Evolutionary conservation across 1,284 basidiomycete species (phyloP).

Genomic region (Tylopilus sp.): DNA sequence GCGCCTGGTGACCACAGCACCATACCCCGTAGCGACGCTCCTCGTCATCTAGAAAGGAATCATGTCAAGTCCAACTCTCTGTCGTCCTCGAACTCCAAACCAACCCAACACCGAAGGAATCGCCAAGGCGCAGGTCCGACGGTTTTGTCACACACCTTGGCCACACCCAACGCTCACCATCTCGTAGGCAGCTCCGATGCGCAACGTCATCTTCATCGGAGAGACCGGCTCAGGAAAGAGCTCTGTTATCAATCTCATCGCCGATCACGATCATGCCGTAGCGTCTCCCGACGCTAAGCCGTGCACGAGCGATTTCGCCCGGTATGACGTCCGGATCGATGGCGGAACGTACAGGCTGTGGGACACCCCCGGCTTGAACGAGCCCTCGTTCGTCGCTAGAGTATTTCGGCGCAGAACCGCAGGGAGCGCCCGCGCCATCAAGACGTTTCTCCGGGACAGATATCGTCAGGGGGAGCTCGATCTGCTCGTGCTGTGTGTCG

Average conservation of each 20-base stretch:
- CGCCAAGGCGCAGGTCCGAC: slow-evolving; percentile 11
- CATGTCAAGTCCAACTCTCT: not conserved
- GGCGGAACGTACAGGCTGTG: slow-evolving; percentile 17
- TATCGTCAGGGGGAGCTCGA: not conserved
- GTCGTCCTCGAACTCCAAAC: not conserved
- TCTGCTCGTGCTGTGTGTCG: slow-evolving; percentile 11
- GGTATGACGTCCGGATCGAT: slow-evolving; percentile 16
- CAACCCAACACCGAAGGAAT: not conserved
- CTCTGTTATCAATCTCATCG: slow-evolving; percentile 30
- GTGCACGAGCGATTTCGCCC: slow-evolving; percentile 18
- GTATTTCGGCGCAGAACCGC: not conserved
- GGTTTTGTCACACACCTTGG: not conserved
- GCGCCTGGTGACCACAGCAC: not conserved
- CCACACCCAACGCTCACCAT: slow-evolving; percentile 2
- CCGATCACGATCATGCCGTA: not conserved
- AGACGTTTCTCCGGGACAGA: slow-evolving; percentile 1
- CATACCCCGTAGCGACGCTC: not conserved
- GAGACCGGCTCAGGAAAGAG: slow-evolving; percentile 28
- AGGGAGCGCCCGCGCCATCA: not conserved
- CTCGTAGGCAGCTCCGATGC: slow-evolving; percentile 10
- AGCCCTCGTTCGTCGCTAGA: not conserved
- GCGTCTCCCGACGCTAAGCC: slow-evolving; percentile 16
- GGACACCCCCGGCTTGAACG: slow-evolving; percentile 32
- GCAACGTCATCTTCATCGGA: slow-evolving; percentile 29
- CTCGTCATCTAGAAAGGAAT: not conserved